Evolutionary conservation across 129 eudicot species (phyloP), one percentile per base, ranked within the genome.

Genomic region (Ambrosia trifida): DNA sequence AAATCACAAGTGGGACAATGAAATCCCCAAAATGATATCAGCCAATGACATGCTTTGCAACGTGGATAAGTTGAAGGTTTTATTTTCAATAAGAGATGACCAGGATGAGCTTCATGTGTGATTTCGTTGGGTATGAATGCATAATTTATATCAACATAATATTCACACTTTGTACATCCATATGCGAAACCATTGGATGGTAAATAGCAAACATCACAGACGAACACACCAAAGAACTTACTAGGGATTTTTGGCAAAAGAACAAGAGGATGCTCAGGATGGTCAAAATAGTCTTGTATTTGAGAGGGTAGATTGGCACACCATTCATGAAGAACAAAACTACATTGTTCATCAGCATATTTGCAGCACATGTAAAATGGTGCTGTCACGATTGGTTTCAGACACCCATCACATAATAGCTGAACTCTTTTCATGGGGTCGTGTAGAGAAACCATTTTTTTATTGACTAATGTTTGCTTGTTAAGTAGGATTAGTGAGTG

Each of bases 321-420:
- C 54, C 53, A 66, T 9, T 66, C 70, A 44, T 66, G 56, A 13
- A 66, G 41, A 66, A 43, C 56, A 66, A 66, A 66, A 3, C 13
- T 4, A 8, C 50, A 38, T 32, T 33, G 30, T 13, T 28, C 64
- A 9, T 30, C 2, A 11, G 2, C 4, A 31, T 28, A 52, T 44
- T 24, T 7, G 2, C 17, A 44, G 20, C 70, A 66, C 38, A 19
- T 66, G 56, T 66, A 66, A 66, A 66, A 44, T 2, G 70, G 70
- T 11, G 43, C 11, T 24, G 33, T 20, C 11, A 32, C 43, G 20
- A 66, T 66, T 44, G 70, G 70, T 46, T 17, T 66, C 41, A 66
- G 19, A 44, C 70, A 66, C 43, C 70, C 44, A 40, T 40, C 44
- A 40, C 44, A 40, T 0, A 40, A 40, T 40, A 40, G 44, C 9